Base-by-base conservation (phyloP, 441 rosid species). In the Erysimum pusillum region DNA sequence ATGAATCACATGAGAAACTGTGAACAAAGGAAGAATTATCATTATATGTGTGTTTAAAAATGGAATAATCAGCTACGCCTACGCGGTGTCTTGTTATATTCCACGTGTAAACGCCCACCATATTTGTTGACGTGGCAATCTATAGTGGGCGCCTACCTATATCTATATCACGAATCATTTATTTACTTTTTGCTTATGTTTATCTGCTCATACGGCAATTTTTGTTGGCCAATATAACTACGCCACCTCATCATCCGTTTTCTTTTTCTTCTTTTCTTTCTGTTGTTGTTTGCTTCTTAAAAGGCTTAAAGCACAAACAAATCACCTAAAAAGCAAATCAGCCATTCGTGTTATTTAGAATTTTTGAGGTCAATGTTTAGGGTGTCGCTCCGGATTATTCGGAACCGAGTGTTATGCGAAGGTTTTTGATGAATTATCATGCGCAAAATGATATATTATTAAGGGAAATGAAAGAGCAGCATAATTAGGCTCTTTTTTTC, bases 31-130 rank as follows among this genome's bases (percentile, higher is more conserved):
- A 71, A 2, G 49, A 46, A 14, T 42, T 31, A 41, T 56, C 63
- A 6, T 35, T 11, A 28, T 28, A 28, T 28, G 4, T 28, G 31
- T 28, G 31, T 28, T 28, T 28, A 3, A 28, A 28, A 57, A 8
- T 10, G 9, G 44, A 59, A 28, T 4, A 75, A 68, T 42, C 14
- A 42, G 58, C 8, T 52, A 68, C 41, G 74, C 69, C 8, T 52
- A 68, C 41, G 74, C 69, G 79, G 45, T 32, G 74, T 31, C 0
- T 39, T 51, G 32, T 41, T 67, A 6, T 5, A 48, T 44, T 57
- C 72, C 61, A 76, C 69, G 79, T 76, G 79, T 69, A 52, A 20
- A 45, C 53, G 38, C 18, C 46, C 59, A n/a, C 7, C 3, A 45
- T 36, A 36, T 6, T 9, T 63, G 3, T 35, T 31, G 31, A 70